A percentile compares a stretch with the other conserved stretches of the same genome.
phyloP scores from a whole-genome alignment of 768 basidiomycete genomes.

The Auricularia heimuer region DNA sequence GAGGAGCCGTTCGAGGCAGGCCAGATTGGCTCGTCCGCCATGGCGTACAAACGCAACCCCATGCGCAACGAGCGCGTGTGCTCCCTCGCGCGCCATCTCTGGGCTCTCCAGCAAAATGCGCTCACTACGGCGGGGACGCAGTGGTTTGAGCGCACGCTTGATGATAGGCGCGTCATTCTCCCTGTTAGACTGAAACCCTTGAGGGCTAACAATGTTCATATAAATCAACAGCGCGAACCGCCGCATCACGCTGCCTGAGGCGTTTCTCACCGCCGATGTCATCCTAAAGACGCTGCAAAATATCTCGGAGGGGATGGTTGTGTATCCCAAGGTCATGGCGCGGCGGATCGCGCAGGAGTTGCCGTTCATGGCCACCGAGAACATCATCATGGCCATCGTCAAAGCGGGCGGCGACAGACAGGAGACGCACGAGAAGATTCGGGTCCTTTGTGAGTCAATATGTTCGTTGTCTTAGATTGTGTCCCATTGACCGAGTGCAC shows the following conservation, averaged over 20 bases:
- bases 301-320: conserved; percentile 97
- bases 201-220: conserved; percentile 6
- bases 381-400: conserved; percentile 98
- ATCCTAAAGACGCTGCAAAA: conserved; percentile 93
- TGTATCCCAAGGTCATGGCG: conserved; percentile 92
- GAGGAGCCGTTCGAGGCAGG: conserved; percentile 99
- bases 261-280: conserved; percentile 94
- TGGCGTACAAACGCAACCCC: conserved; percentile 99
- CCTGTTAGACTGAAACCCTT: not conserved
- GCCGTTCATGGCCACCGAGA: conserved; percentile 99
- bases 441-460: conserved; percentile 35
- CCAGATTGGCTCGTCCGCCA: conserved; percentile 93
- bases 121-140: conserved; percentile 91
- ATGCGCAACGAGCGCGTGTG: conserved; percentile 98
- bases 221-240: conserved; percentile 68
- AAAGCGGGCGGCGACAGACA: conserved; percentile 92
- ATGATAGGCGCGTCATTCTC: conserved; percentile 62
- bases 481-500: not conserved
- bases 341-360: conserved; percentile 89
- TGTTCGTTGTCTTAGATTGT: no score
- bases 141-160: conserved; percentile 97
- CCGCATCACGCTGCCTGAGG: conserved; percentile 91
- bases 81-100: conserved; percentile 89
- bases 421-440: conserved; percentile 92
- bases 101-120: conserved; percentile 93